Evolutionary conservation across 164 flowering plant genomes (phyloP).

Genomic region (Vitis labrusca): DNA sequence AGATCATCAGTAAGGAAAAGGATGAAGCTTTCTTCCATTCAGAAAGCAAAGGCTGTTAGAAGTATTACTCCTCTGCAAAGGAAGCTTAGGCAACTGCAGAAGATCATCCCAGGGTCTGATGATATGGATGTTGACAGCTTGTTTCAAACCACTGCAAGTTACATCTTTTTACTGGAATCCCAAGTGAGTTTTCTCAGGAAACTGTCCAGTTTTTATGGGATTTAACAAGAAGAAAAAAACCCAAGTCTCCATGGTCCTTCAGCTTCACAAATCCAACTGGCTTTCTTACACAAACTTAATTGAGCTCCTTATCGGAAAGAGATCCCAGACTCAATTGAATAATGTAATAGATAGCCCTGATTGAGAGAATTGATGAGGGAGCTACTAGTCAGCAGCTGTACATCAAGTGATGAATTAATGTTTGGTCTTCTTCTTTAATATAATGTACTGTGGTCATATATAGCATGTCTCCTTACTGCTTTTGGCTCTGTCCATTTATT

Average conservation of each 20-base stretch:
- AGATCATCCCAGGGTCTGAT: slow-evolving; percentile 13
- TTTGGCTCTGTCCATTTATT: too few relatives aligned
- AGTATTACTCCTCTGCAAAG: background rate
- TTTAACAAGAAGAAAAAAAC: background rate
- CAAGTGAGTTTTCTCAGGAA: slow-evolving; percentile 18
- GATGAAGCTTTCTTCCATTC: slow-evolving; percentile 1
- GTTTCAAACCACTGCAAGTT: slow-evolving; percentile 15
- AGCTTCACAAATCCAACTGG: too few relatives aligned
- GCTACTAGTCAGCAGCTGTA: too few relatives aligned
- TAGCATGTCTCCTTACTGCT: too few relatives aligned
- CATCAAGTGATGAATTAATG: too few relatives aligned
- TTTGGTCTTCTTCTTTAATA: too few relatives aligned
- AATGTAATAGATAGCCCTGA: background rate
- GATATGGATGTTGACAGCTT: slow-evolving; percentile 12
- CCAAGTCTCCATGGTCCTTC: too few relatives aligned
- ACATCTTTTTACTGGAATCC: slow-evolving; percentile 17
- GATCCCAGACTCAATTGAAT: background rate
- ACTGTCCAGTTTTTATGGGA: slow-evolving; percentile 15
- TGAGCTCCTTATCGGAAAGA: too few relatives aligned
- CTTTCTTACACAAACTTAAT: too few relatives aligned
- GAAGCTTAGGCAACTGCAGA: slow-evolving; percentile 25
- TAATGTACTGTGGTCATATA: too few relatives aligned
- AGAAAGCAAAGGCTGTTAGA: background rate
- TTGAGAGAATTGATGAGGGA: background rate
- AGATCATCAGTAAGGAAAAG: slow-evolving; percentile 11